Conservation (phyloP, 2,329 filamentous ascomycete genomes). For the Huntiella savannae region DNA sequence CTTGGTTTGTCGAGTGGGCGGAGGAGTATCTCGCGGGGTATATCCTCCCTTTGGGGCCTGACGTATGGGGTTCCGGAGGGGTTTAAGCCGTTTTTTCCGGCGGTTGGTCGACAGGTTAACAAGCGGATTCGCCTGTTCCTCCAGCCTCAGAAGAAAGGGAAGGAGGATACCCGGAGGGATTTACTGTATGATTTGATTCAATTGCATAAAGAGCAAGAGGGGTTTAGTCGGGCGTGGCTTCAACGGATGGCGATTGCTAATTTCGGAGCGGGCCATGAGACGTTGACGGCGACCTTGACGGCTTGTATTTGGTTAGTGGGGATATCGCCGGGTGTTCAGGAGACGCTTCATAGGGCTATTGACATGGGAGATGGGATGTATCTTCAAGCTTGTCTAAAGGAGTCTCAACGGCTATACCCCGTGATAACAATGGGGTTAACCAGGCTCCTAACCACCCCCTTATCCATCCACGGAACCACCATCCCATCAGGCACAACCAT, state of each 20-base stretch:
- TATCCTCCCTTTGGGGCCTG: constrained; percentile 21
- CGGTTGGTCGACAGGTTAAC: constrained; percentile 15
- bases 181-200: constrained; percentile 28
- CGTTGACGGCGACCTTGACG: constrained; percentile 32
- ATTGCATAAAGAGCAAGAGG: constrained; percentile 25
- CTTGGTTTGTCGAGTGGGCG: constrained; percentile 18
- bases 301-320: constrained; percentile 29
- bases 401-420: constrained; percentile 30
- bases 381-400: constrained; percentile 25
- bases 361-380: constrained; percentile 14
- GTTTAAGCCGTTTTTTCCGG: constrained; percentile 31
- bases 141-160: constrained; percentile 15
- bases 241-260: constrained; percentile 34
- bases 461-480: constrained; percentile 21
- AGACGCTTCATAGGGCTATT: constrained; percentile 16
- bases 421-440: constrained; percentile 29
- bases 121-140: constrained; percentile 6
- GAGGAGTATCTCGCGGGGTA: constrained; percentile 22
- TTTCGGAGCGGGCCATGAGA: constrained; percentile 37
- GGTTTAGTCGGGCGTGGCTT: constrained; percentile 28
- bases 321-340: constrained; percentile 19
- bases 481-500: constrained; percentile 29
- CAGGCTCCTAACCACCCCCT: constrained; percentile 26
- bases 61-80: constrained; percentile 23
- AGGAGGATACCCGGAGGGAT: constrained; percentile 20